Evolutionary conservation across 2,329 filamentous ascomycete species (phyloP), one percentile per base, ranked within the genome.

Genomic region (Rhinocladiella similis): DNA sequence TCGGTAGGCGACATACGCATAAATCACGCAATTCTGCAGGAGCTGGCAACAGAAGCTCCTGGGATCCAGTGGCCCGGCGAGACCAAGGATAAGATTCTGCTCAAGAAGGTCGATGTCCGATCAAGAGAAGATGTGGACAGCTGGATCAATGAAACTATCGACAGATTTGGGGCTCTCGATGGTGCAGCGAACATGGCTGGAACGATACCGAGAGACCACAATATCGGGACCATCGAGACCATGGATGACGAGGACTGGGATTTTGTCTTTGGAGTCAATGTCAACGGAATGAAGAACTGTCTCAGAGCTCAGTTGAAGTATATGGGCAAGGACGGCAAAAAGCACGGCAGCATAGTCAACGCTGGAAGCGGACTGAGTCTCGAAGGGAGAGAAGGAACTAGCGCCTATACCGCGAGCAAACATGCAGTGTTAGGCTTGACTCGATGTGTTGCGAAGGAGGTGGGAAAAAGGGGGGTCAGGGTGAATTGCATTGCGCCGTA

Each of bases 371-470:
- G 72, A 46, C 72, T 72, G 62, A 71, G 72, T 12, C 54, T 73
- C 38, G 63, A 61, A 35, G 66, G 68, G 0, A 62, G 70, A 10
- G 68, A 69, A 1, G 67, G 70, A 16, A 74, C 73, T 63, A 69
- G 71, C 74, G 58, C 60, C 4, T 64, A 64, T 29, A 63, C 60
- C 52, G 79, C 77, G 0, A 83, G 80, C 3, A 86, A 85, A 47
- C 77, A 81, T 13, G 83, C 82, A 0, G 76, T 85, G 1, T 79
- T 85, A 48, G 80, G 78, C 19, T 77, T 85, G 77, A 85, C 83
- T 0, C 72, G 77, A 47, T 63, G 66, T 54, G 71, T 68, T 3
- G 67, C 72, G 4, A 68, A 63, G 18, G 71, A 73, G 56, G 67
- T 65, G 9, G 71, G 68, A 0, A 53, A 61, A 7, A 62, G 61